A percentile compares a stretch with the other conserved stretches of the same genome.
Evolutionary conservation across 208 protist genomes (phyloP).

Genomic region (Crithidia acanthocephali): DNA sequence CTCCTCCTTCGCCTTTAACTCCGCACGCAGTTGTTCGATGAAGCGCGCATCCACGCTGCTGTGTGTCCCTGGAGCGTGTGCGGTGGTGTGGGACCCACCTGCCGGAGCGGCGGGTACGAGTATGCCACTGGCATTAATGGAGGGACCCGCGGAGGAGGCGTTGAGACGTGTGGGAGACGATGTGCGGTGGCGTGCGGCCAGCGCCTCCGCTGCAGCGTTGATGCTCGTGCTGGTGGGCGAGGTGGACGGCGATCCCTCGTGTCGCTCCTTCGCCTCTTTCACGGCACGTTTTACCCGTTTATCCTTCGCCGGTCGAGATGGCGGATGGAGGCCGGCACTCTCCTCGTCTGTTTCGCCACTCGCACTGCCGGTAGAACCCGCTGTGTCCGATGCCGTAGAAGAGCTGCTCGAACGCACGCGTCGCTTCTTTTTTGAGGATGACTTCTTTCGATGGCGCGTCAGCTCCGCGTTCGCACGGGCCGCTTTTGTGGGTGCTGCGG

Average conservation of each 20-base stretch:
- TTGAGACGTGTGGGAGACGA: not conserved
- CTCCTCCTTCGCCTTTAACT: conserved; percentile 43
- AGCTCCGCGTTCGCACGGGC: not conserved
- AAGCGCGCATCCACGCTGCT: conserved; percentile 17
- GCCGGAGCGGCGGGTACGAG: not conserved
- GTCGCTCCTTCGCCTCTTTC: too few relatives aligned
- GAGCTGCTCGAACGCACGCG: not conserved
- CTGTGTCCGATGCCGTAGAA: not conserved
- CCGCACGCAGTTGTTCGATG: conserved; percentile 34
- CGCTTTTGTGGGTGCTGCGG: not conserved
- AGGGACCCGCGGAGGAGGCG: conserved; percentile 4
- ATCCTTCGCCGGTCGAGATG: too few relatives aligned
- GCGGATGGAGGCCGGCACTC: not conserved
- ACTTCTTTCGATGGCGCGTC: not conserved
- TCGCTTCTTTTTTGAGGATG: not conserved
- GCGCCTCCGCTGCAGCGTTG: conserved; percentile 1
- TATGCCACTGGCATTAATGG: conserved; percentile 2
- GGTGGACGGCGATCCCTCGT: not conserved
- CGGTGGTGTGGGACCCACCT: too few relatives aligned
- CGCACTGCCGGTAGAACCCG: not conserved
- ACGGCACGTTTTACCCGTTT: not conserved
- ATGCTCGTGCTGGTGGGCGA: conserved; percentile 2
- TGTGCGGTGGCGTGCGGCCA: conserved; percentile 7
- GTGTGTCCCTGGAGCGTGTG: not conserved
- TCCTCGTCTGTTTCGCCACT: not conserved